Evolutionary conservation across 73 alveolate genomes (phyloP).

Genomic region (Symbiodinium natans): DNA sequence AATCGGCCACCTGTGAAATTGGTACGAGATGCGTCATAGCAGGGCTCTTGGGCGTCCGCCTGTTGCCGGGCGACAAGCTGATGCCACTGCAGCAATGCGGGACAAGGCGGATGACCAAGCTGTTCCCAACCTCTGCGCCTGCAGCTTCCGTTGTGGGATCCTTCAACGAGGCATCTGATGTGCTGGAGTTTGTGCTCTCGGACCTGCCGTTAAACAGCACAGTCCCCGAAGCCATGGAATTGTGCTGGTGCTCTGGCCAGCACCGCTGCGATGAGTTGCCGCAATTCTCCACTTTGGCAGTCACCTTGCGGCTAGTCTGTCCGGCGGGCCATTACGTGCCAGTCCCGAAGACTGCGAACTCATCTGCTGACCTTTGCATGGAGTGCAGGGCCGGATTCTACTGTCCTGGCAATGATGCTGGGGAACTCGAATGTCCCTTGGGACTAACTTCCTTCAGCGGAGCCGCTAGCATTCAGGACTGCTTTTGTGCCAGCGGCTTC

Average conservation of each 20-base stretch:
- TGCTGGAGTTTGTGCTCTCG: not conserved
- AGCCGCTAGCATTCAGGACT: no score
- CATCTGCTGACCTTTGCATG: not conserved
- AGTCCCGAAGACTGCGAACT: not conserved
- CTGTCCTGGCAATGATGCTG: not conserved
- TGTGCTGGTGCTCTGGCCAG: constrained; percentile 1
- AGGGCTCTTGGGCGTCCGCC: not conserved
- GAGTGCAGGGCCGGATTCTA: not conserved
- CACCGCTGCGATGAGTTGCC: not conserved
- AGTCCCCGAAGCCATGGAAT: not conserved
- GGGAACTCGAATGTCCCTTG: no score
- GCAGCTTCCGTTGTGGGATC: not conserved
- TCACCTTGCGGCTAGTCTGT: not conserved
- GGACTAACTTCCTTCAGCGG: no score
- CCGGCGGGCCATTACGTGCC: not conserved
- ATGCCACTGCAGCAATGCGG: constrained; percentile 17
- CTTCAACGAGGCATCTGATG: not conserved
- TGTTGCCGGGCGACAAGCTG: not conserved
- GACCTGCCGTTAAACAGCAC: not conserved
- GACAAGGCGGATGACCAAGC: no score
- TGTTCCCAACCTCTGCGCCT: no score
- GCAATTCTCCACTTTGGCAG: not conserved
- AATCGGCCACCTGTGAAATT: not conserved
- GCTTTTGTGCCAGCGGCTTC: no score
- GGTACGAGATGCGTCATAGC: not conserved